Evolutionary conservation across 23 red algal genomes (phyloP).

Genomic region (Chondrus crispus): DNA sequence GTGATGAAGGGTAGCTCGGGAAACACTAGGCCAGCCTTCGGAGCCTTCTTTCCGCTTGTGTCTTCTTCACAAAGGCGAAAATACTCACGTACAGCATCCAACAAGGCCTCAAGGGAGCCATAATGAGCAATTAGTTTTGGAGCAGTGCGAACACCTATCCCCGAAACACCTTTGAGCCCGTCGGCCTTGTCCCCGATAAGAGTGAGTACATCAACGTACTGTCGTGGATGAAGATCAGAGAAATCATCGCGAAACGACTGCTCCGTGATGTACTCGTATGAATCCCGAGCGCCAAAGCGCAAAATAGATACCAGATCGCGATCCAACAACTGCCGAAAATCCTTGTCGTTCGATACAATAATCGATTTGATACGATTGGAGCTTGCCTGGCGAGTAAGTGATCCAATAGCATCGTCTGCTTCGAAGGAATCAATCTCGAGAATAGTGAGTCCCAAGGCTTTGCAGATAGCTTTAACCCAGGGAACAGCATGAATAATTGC

Average conservation of each 20-base stretch:
- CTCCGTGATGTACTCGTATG: neutral
- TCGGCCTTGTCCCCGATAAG: conserved; percentile 46
- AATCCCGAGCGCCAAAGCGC: too few relatives aligned
- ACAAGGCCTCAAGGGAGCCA: conserved; percentile 21
- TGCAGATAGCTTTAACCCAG: conserved; percentile 23
- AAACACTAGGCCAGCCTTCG: neutral
- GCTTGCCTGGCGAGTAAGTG: neutral
- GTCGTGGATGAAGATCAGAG: neutral
- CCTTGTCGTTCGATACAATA: conserved; percentile 69
- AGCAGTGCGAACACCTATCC: conserved; percentile 49
- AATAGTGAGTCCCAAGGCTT: conserved; percentile 13
- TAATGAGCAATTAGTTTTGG: conserved; percentile 17
- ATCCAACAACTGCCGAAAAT: conserved; percentile 67
- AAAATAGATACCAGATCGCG: neutral
- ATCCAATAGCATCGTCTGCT: conserved; percentile 70
- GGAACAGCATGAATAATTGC: conserved; percentile 18
- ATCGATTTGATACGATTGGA: neutral
- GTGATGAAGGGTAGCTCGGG: neutral
- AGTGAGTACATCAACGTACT: conserved; percentile 65
- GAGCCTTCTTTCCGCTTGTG: too few relatives aligned
- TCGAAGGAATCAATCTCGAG: conserved; percentile 57
- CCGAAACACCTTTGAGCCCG: conserved; percentile 39
- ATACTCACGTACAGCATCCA: neutral
- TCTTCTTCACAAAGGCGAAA: neutral
- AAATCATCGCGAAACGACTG: neutral